Percentiles rank a stretch among this genome's conserved stretches.
Evolutionary conservation across 2,329 filamentous ascomycete species (phyloP).

Genomic region (Cyclaneusma minus): DNA sequence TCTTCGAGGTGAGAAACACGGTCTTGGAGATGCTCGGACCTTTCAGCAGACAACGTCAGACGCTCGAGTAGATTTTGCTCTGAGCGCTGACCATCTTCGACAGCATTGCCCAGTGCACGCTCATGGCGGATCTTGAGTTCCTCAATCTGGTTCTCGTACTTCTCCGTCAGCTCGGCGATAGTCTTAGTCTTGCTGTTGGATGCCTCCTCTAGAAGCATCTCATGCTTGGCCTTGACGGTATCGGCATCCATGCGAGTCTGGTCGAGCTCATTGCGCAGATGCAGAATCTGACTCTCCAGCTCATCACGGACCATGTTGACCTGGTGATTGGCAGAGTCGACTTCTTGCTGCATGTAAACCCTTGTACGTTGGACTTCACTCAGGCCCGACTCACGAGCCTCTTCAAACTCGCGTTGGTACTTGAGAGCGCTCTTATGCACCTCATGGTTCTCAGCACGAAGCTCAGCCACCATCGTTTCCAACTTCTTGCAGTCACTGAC

Average conservation of each 20-base stretch:
- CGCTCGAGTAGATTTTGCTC: conserved; percentile 72
- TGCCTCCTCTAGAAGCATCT: conserved; percentile 73
- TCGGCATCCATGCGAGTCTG: conserved; percentile 66
- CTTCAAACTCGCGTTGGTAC: conserved; percentile 69
- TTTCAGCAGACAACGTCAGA: conserved; percentile 67
- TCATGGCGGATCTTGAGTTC: conserved; percentile 64
- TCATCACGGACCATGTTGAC: conserved; percentile 72
- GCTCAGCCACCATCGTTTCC: conserved; percentile 35
- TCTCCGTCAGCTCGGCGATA: conserved; percentile 33
- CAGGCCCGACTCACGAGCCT: conserved; percentile 65
- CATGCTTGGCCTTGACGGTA: conserved; percentile 63
- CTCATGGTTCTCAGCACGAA: conserved; percentile 53
- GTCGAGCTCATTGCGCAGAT: conserved; percentile 61
- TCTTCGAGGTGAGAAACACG: conserved; percentile 76
- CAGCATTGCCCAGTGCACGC: conserved; percentile 53
- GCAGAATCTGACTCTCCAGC: conserved; percentile 63
- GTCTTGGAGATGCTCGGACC: conserved; percentile 74
- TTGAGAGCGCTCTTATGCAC: conserved; percentile 28
- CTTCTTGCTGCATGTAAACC: conserved; percentile 62
- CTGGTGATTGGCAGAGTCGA: conserved; percentile 73
- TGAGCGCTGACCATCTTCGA: conserved; percentile 67
- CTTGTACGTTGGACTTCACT: conserved; percentile 71
- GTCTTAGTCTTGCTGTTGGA: conserved; percentile 48
- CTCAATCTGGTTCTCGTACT: conserved; percentile 54
- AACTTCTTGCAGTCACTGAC: conserved; percentile 46